Percentiles rank a stretch among this genome's conserved stretches.
Evolutionary conservation across 257 asterid genomes (phyloP).

Genomic region (Capsicum chinense): DNA sequence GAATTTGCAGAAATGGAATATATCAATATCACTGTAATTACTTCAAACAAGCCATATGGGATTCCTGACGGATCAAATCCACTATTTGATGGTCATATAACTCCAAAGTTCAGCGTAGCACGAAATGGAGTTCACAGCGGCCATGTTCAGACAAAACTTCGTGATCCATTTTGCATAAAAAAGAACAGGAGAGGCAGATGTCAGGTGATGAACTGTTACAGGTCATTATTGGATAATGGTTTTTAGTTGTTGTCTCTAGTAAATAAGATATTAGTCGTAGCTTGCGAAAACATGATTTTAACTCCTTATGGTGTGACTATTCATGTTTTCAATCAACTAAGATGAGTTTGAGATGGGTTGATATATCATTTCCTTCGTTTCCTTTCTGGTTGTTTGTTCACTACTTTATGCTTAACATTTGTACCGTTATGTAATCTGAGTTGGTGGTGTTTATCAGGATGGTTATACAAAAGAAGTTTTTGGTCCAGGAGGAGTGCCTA

Average conservation of each 20-base stretch:
- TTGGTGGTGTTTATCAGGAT: conserved; percentile 51
- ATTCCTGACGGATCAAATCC: conserved; percentile 77
- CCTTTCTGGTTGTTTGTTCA: not conserved
- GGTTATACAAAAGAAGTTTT: conserved; percentile 65
- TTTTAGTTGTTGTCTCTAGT: not conserved
- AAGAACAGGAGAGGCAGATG: conserved; percentile 74
- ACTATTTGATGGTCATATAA: conserved; percentile 55
- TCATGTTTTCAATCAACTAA: conserved; percentile 13
- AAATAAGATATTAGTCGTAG: not conserved
- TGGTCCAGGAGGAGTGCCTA: conserved; percentile 58
- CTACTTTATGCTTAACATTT: not conserved
- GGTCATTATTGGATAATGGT: conserved; percentile 21
- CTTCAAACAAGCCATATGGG: conserved; percentile 83
- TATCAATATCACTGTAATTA: conserved; percentile 75
- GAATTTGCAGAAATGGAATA: conserved; percentile 83
- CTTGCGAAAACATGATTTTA: not conserved
- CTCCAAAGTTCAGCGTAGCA: conserved; percentile 54
- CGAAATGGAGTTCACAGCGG: conserved; percentile 79
- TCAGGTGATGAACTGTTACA: conserved; percentile 51
- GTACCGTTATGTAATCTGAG: not conserved
- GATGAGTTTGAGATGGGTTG: conserved; percentile 6
- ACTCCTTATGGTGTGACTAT: not conserved
- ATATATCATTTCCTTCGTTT: not conserved
- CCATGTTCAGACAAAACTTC: conserved; percentile 73
- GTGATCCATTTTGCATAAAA: conserved; percentile 74